phyloP scores from a whole-genome alignment of 2,329 filamentous ascomycete species.

The Colletotrichum sp. region DNA sequence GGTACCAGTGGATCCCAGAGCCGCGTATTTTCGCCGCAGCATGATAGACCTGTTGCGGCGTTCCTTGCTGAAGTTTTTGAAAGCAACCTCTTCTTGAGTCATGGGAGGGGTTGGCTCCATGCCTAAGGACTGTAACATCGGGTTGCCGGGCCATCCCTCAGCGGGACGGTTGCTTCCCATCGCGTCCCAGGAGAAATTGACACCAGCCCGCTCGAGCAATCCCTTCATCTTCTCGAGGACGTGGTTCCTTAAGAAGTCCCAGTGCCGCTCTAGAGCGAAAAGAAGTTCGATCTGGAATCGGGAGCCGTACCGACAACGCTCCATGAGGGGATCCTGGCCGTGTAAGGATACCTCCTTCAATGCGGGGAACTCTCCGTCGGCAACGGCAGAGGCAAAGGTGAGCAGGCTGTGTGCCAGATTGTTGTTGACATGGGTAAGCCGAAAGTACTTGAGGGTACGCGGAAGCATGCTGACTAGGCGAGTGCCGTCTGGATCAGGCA shows the following conservation, averaged over 20 bases:
- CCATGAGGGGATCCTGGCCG: not conserved
- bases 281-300: not conserved
- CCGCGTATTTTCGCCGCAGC: not conserved
- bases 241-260: not conserved
- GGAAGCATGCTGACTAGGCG: not conserved
- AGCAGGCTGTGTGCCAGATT: not conserved
- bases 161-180: not conserved
- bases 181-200: not conserved
- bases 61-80: not conserved
- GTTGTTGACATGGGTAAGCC: not conserved
- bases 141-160: not conserved
- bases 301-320: rapidly evolving
- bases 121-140: not conserved
- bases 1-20: no score
- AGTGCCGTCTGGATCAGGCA: not conserved
- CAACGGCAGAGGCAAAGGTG: not conserved
- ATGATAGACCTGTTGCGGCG: not conserved
- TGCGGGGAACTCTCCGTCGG: not conserved
- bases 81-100: not conserved
- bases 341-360: not conserved
- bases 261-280: not conserved
- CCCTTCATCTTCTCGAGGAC: not conserved
- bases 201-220: not conserved
- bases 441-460: not conserved
- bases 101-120: not conserved